Base-by-base conservation (phyloP, 495 filamentous ascomycete genomes). In the Penicillium roqueforti region DNA sequence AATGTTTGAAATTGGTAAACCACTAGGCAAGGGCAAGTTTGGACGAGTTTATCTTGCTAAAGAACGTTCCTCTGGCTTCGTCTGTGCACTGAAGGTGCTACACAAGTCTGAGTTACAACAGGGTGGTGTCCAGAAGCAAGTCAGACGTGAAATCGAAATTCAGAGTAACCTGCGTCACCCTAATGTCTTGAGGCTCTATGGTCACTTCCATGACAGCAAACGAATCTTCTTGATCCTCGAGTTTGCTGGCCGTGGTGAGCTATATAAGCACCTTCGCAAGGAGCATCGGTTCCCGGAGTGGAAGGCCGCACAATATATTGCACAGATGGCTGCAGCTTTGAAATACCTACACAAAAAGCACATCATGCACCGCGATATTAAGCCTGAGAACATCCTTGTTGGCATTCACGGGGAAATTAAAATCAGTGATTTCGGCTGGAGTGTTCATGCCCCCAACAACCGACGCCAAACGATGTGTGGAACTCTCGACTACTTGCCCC, bases 361-460 rank as follows among this genome's bases (percentile, higher is more conserved):
- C 67, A 90, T 98, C 59, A 98, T 98, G 75, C 93, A 98, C 63
- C 86, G 93, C 40, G 93, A 98, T 60, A 98, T 98, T 75, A 98
- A 98, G 75, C 93, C 93, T 10, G 93, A 98, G 72, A 98, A 98
- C 63, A 98, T 98, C 59, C 83, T 98, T 14, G 86, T 98, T 34
- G 93, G 93, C 18, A 92, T 98, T 48, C 92, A 97, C 66, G 93
- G 92, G 38, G 93, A 98, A 73, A 95, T 98, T 73, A 98, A 98
- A 72, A 92, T 98, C 66, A 92, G 89, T 4, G 93, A 98, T 70
- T 98, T 98, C 63, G 93, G 93, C 41, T 98, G 95, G 95, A 92
- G 87, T 70, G 95, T 97, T 16, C 93, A 98, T 68, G 95, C 93
- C 23, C 93, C 93, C 9, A 97, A 95, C 63, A 96, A 95, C 73